Percentiles rank a stretch among this genome's conserved stretches.
Evolutionary conservation across 2,329 filamentous ascomycete genomes (phyloP).

Genomic region (Diaporthe amygdali): DNA sequence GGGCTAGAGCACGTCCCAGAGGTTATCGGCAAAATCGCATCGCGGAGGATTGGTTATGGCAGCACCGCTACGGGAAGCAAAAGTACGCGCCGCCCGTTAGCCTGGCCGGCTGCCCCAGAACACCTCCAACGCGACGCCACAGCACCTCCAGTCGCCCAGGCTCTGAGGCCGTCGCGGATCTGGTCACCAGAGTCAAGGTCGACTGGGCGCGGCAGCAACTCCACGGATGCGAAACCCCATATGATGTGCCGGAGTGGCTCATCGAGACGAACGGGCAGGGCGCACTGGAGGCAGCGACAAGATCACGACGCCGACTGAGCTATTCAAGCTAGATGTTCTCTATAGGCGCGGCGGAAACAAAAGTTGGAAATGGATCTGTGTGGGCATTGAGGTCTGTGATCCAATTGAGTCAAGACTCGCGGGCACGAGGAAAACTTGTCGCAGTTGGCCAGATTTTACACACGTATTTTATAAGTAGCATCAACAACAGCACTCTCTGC

Average conservation of each 20-base stretch:
- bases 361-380: no score
- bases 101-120: neutral
- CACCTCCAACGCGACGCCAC: neutral
- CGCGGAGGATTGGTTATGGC: neutral
- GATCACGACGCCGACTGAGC: neutral
- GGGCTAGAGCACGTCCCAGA: neutral
- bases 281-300: neutral
- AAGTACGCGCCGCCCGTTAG: neutral
- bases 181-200: neutral
- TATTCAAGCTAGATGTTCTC: neutral
- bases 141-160: neutral
- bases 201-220: neutral
- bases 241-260: neutral
- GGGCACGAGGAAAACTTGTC: no score
- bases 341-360: neutral
- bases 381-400: no score
- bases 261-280: neutral
- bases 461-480: no score
- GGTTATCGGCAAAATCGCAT: neutral
- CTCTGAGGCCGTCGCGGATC: neutral
- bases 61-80: neutral
- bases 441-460: no score
- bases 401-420: no score
- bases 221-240: neutral
- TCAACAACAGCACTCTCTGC: no score